These are phyloP conservation scores for Lactifluus hygrophoroides DNA, from an alignment of 768 basidiomycete genomes.

Conservation along the genomic window DNA sequence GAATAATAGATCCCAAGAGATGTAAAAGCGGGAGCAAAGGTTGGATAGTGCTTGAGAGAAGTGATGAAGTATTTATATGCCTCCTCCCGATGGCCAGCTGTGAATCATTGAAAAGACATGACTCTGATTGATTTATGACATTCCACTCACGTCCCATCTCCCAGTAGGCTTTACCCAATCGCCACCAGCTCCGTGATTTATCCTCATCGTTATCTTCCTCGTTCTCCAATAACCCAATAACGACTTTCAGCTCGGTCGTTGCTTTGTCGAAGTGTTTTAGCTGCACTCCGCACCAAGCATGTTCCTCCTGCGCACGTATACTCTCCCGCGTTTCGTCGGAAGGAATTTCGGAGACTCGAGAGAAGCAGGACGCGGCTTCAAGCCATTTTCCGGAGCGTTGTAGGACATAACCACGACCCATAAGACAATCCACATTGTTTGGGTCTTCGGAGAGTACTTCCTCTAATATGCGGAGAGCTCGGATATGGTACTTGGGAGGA, in stretches of 20 bases:
- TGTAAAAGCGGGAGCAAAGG: slow-evolving; percentile 88
- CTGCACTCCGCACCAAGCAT: slow-evolving; percentile 75
- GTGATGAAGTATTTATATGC: slow-evolving; percentile 75
- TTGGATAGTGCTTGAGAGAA: slow-evolving; percentile 63
- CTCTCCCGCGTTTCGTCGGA: slow-evolving; percentile 39
- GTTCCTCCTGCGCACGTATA: slow-evolving; percentile 68
- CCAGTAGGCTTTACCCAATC: slow-evolving; percentile 74
- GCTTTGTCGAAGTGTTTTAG: slow-evolving; percentile 39
- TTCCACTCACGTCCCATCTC: slow-evolving; percentile 50
- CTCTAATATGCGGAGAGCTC: slow-evolving; percentile 67
- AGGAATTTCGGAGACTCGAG: slow-evolving; percentile 41
- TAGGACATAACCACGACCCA: slow-evolving; percentile 68
- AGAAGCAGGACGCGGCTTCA: slow-evolving; percentile 57
- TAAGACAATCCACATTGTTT: slow-evolving; percentile 53
- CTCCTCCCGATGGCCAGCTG: slow-evolving; percentile 46
- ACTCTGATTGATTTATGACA: neutral
- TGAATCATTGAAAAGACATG: neutral
- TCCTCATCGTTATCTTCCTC: slow-evolving; percentile 45
- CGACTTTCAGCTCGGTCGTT: slow-evolving; percentile 38
- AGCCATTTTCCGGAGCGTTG: slow-evolving; percentile 57
- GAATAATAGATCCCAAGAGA: slow-evolving; percentile 87
- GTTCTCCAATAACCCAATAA: slow-evolving; percentile 37
- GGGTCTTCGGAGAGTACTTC: slow-evolving; percentile 59
- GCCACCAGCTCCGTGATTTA: slow-evolving; percentile 75
- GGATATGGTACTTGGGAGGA: slow-evolving; percentile 82